Percentiles rank a stretch among this genome's conserved stretches.
Evolutionary conservation across 495 filamentous ascomycete species (phyloP).

Genomic region (Penicillium waksmanii): DNA sequence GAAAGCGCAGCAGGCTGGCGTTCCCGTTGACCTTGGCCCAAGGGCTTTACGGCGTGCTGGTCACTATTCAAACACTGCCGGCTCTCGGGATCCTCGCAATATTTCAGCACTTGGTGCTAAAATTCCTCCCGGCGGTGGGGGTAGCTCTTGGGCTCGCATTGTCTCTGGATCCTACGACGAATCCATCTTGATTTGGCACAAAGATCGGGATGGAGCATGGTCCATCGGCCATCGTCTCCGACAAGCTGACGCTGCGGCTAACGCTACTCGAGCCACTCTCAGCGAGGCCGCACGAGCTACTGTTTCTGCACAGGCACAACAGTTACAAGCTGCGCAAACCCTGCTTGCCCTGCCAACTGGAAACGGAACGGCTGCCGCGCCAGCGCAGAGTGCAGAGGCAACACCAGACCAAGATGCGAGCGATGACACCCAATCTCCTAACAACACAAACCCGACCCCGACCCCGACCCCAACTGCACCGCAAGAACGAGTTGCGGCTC

Average conservation of each 20-base stretch:
- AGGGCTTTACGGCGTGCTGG: slow-evolving; percentile 49
- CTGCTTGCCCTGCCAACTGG: slow-evolving; percentile 16
- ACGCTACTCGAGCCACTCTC: slow-evolving; percentile 37
- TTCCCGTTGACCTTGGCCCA: slow-evolving; percentile 45
- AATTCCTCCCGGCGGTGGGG: slow-evolving; percentile 86
- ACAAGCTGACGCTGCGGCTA: slow-evolving; percentile 63
- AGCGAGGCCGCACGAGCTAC: slow-evolving; percentile 25
- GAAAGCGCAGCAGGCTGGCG: slow-evolving; percentile 66
- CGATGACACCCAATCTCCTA: neutral
- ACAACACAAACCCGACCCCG: slow-evolving; percentile 6
- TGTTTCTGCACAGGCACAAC: slow-evolving; percentile 30
- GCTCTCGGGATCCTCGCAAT: slow-evolving; percentile 73
- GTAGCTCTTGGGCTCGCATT: slow-evolving; percentile 82
- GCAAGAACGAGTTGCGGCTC: neutral
- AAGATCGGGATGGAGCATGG: slow-evolving; percentile 82
- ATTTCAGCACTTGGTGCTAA: slow-evolving; percentile 79
- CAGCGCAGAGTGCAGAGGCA: neutral
- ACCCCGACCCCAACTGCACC: neutral
- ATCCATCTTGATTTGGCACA: slow-evolving; percentile 91
- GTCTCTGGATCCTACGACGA: slow-evolving; percentile 96
- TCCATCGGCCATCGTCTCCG: slow-evolving; percentile 68
- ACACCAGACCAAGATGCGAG: neutral
- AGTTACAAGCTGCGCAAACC: slow-evolving; percentile 32
- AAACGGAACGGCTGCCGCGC: slow-evolving; percentile 3
- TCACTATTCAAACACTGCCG: slow-evolving; percentile 65